phyloP scores from a whole-genome alignment of 805 yeast genomes.

The Wickerhamiella musiphila region DNA sequence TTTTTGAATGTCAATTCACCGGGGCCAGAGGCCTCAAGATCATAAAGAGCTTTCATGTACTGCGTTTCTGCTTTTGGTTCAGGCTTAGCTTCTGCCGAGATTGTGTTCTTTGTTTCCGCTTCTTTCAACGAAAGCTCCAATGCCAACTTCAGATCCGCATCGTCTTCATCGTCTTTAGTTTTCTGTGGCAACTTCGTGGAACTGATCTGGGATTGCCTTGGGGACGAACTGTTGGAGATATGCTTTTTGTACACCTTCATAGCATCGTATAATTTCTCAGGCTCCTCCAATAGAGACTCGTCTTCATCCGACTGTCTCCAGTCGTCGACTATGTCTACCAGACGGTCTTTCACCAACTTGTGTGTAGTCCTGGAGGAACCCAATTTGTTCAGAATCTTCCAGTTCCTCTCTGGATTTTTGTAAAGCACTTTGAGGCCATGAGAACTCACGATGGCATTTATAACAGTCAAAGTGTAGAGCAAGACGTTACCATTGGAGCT shows the following conservation, averaged over 20 bases:
- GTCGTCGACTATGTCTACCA: slow-evolving; percentile 52
- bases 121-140: slow-evolving; percentile 15
- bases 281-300: slow-evolving; percentile 1
- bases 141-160: slow-evolving; percentile 62
- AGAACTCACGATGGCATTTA: slow-evolving; percentile 53
- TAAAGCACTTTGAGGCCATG: slow-evolving; percentile 54
- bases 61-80: slow-evolving; percentile 1
- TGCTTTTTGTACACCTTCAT: not conserved
- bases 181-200: not conserved
- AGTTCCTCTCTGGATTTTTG: slow-evolving; percentile 32
- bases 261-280: not conserved
- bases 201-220: not conserved
- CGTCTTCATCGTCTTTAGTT: slow-evolving; percentile 34
- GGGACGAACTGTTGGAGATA: not conserved
- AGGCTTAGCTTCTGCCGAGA: not conserved
- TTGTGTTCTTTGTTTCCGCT: slow-evolving; percentile 3
- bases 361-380: slow-evolving; percentile 42
- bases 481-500: slow-evolving; percentile 45
- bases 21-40: slow-evolving; percentile 56
- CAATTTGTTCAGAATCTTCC: slow-evolving; percentile 28
- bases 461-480: slow-evolving; percentile 33
- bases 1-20: slow-evolving; percentile 76
- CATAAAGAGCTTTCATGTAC: slow-evolving; percentile 73
- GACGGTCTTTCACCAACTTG: slow-evolving; percentile 42
- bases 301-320: slow-evolving; percentile 1